These are phyloP conservation scores for Blastomyces emzantsi DNA, from an alignment of 2,329 filamentous ascomycete genomes.

Conservation along the genomic window DNA sequence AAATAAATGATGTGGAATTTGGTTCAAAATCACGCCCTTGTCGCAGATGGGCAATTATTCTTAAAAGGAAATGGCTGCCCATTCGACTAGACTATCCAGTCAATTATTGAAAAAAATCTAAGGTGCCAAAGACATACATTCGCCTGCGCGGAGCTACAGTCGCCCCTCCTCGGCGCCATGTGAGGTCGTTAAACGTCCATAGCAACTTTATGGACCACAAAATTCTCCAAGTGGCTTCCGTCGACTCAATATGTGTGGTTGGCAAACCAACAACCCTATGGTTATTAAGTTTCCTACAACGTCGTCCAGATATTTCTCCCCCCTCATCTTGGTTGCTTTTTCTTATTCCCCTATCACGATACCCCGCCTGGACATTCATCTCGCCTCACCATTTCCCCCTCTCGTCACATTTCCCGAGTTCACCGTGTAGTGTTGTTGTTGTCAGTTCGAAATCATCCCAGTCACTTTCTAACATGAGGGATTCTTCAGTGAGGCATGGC, in stretches of 20 bases:
- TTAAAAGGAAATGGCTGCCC: neutral
- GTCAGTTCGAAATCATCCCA: neutral
- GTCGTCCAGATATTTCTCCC: neutral
- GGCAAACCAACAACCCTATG: neutral
- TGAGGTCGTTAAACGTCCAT: neutral
- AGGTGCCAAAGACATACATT: neutral
- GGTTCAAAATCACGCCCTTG: neutral
- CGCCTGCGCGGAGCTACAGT: neutral
- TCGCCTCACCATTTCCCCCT: neutral
- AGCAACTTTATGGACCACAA: neutral
- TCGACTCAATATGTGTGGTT: neutral
- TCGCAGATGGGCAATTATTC: neutral
- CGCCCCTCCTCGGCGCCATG: neutral
- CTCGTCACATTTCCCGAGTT: neutral
- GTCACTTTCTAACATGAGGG: conserved; percentile 1
- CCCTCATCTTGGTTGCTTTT: neutral
- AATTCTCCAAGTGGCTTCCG: neutral
- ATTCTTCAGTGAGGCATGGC: conserved; percentile 34
- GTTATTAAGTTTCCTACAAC: neutral
- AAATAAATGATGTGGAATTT: neutral
- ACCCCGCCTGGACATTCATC: neutral
- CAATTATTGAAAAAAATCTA: neutral
- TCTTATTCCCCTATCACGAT: neutral
- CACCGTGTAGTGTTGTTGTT: neutral
- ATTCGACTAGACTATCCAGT: neutral